These are phyloP conservation scores for Pichia cabralensis DNA, from an alignment of 805 yeast genomes.

Conservation along the genomic window DNA sequence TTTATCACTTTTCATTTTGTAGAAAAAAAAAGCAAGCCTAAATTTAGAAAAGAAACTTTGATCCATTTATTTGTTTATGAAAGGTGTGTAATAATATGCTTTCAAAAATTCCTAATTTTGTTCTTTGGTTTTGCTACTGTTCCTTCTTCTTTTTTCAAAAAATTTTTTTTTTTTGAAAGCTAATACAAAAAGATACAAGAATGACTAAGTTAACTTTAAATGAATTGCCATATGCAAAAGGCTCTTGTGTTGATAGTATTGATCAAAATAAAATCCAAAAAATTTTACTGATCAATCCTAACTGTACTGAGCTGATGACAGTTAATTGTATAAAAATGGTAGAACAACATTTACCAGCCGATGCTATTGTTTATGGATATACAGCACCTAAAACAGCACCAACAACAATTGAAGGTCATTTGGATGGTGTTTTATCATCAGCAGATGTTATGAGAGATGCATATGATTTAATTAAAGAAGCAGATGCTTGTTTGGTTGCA, in stretches of 20 bases:
- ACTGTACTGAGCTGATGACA: conserved; percentile 24
- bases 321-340: conserved; percentile 24
- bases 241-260: conserved; percentile 1
- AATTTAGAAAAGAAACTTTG: no score
- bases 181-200: no score
- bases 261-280: conserved; percentile 8
- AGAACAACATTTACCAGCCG: conserved; percentile 20
- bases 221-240: conserved; percentile 2
- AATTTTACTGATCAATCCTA: conserved; percentile 24
- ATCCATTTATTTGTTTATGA: no score
- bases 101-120: no score
- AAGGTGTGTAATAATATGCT: no score
- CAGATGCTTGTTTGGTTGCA: conserved; percentile 26
- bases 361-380: conserved; percentile 24
- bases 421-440: conserved; percentile 26
- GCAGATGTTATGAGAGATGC: conserved; percentile 24
- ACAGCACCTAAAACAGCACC: conserved; percentile 23
- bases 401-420: conserved; percentile 24
- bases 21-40: no score
- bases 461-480: conserved; percentile 19
- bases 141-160: no score
- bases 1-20: no score
- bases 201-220: no score
- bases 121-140: no score
- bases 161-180: no score